Evolutionary conservation across 331 rosid genomes (phyloP), one percentile per base, ranked within the genome.

Genomic region (Acacia pycnantha): DNA sequence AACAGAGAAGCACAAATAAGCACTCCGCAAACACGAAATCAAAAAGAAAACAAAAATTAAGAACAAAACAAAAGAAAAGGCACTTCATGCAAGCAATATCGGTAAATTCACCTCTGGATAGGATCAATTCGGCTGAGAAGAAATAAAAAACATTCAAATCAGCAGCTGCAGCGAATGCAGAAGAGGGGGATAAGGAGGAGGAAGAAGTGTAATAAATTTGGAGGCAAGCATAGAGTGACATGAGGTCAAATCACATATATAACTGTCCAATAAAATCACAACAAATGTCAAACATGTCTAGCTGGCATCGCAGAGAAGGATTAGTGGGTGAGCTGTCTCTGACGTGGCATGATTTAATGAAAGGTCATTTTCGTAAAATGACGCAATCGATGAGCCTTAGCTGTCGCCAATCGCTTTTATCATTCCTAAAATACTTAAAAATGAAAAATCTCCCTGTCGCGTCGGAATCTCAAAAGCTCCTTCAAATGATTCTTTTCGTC

Each of bases 91-190:
- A 73, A 58, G 31, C 65, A 68, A 59, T 4, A 13, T 24, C 6
- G 10, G 83, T 27, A 86, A 74, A 56, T 76, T 84, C 43, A 87
- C 85, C 81, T 85, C 6, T 27, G 51, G 51, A 40, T 0, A 79
- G 66, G 86, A 82, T 71, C 70, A 76, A 79, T 71, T 84, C 12
- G 53, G 83, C 80, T 81, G 68, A 79, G 12, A 71, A 77, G 62
- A 73, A n/a, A 76, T 27, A 22, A 62, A 58, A 65, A 24, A 27
- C 77, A 18, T 22, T 71, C 13, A 24, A 40, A 41, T 79, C 79
- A 66, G 37, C 40, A 40, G 70, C 16, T 51, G 58, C 43, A 76
- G 75, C 50, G 56, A 81, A 78, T 77, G 59, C 79, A 76, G 78
- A 67, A 3, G 37, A 37, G 43, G 24, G 43, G 40, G 33, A 8